Base-by-base conservation (phyloP, 148 eudicot species). In the Gaultheria prostrata region DNA sequence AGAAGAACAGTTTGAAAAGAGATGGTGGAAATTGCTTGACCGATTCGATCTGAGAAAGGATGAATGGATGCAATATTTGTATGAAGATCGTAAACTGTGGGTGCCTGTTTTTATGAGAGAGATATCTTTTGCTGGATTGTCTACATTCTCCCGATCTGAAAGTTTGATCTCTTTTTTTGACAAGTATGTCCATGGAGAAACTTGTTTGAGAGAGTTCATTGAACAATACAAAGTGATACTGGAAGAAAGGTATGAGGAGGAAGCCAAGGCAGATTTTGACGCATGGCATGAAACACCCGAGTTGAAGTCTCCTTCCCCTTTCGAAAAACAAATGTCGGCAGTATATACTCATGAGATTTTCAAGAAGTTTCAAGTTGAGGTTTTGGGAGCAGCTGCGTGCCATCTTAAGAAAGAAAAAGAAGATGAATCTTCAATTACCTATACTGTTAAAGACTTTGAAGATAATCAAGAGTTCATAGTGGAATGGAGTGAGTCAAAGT, bases 271-370 rank as follows among this genome's bases (percentile, higher is more conserved):
- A 61, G 90, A 91, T 43, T 92, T 88, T 86, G 95, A 91, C 32
- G 89, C 93, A 12, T 91, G 95, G 95, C 93, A 91, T 87, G 95
- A 92, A 86, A 83, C 91, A 73, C 92, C 92, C 4, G 95, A 89
- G 59, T 85, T 92, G 85, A 91, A 86, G 84, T 88, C 95, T 83
- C 95, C 95, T 18, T 92, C 95, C 17, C 95, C 95, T 78, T 91
- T 92, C 33, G 95, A 92, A 72, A 92, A 92, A 80, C 92, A 91
- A 78, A 83, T 91, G 93, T 85, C 88, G 30, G 85, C 89, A 80
- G 92, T 92, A 65, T 92, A 91, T 77, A 89, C 93, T 10, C 89
- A 87, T 53, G 93, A 89, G 82, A 88, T 91, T 79, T 88, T 91
- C 76, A 87, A 87, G 85, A 87, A 88, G 84, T 92, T 92, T 83